phyloP scores from a whole-genome alignment of 2,329 filamentous ascomycete species.

The Berkeleyomyces basicola region DNA sequence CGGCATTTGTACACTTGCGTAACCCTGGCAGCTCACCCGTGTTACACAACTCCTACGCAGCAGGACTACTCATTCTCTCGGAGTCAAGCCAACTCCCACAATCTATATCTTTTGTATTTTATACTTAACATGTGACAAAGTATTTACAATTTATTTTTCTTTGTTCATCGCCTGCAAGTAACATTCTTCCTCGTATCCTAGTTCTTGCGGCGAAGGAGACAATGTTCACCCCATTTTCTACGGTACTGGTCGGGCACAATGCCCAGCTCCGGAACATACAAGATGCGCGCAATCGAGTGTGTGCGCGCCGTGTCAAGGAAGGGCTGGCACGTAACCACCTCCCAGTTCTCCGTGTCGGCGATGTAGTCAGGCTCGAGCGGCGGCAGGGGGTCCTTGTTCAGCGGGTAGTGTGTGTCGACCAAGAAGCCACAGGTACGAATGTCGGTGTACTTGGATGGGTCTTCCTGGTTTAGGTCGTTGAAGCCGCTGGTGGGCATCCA shows the following conservation, averaged over 20 bases:
- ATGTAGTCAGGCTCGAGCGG: conserved; percentile 61
- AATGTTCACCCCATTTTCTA: conserved; percentile 78
- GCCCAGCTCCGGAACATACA: conserved; percentile 64
- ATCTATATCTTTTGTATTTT: neutral
- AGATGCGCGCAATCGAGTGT: conserved; percentile 51
- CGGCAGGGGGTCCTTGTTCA: conserved; percentile 21
- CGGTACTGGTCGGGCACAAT: conserved; percentile 52
- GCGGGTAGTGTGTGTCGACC: conserved; percentile 71
- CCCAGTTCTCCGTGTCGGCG: conserved; percentile 59
- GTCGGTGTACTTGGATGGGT: conserved; percentile 71
- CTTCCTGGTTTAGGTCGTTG: conserved; percentile 84
- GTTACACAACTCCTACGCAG: neutral
- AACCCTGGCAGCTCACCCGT: neutral
- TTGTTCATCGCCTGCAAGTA: neutral
- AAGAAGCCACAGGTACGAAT: conserved; percentile 63
- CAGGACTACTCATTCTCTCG: too few relatives aligned
- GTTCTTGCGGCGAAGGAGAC: conserved; percentile 49
- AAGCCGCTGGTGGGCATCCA: conserved; percentile 69
- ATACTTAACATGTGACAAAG: neutral
- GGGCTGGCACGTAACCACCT: conserved; percentile 52
- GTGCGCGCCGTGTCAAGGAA: conserved; percentile 74
- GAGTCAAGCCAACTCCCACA: too few relatives aligned
- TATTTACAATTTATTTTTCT: too few relatives aligned
- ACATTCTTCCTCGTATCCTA: neutral
- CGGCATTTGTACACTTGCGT: neutral